These are phyloP conservation scores for Periconia macrospinosa DNA, from an alignment of 2,329 filamentous ascomycete genomes.

Conservation along the genomic window DNA sequence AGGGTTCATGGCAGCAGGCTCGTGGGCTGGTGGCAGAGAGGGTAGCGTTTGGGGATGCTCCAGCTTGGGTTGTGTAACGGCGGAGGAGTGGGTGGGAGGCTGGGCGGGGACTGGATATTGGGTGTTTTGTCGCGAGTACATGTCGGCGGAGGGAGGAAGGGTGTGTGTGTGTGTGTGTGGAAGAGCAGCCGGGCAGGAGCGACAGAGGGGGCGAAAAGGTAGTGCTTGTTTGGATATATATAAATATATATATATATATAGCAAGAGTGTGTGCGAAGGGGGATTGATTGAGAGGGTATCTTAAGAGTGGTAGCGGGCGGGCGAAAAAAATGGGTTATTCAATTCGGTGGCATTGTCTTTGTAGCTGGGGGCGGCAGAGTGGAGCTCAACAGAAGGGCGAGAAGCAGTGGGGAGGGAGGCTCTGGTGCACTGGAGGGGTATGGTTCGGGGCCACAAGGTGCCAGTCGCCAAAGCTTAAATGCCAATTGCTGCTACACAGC, in stretches of 20 bases:
- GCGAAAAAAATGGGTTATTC: no score
- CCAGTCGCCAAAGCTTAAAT: background rate
- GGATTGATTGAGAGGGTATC: background rate
- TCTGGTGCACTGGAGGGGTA: no score
- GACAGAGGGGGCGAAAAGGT: no score
- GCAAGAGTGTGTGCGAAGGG: no score
- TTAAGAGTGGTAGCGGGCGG: background rate
- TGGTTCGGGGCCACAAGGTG: background rate
- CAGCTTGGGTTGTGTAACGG: slow-evolving; percentile 8
- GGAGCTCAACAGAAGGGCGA: background rate
- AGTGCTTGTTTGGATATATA: no score
- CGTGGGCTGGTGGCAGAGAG: slow-evolving; percentile 9
- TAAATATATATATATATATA: no score
- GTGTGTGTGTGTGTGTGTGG: background rate
- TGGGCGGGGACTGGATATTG: slow-evolving; percentile 17
- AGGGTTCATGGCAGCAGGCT: slow-evolving; percentile 16
- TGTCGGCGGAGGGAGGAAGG: slow-evolving; percentile 9
- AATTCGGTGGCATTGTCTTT: background rate
- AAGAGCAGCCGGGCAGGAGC: no score
- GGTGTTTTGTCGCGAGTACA: slow-evolving; percentile 26
- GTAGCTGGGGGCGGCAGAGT: background rate
- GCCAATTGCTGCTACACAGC: background rate
- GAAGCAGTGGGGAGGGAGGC: background rate
- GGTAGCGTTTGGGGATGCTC: slow-evolving; percentile 16
- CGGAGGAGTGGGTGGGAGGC: slow-evolving; percentile 7